phyloP scores from a whole-genome alignment of 73 alveolate species.

The Uronychia binucleata region DNA sequence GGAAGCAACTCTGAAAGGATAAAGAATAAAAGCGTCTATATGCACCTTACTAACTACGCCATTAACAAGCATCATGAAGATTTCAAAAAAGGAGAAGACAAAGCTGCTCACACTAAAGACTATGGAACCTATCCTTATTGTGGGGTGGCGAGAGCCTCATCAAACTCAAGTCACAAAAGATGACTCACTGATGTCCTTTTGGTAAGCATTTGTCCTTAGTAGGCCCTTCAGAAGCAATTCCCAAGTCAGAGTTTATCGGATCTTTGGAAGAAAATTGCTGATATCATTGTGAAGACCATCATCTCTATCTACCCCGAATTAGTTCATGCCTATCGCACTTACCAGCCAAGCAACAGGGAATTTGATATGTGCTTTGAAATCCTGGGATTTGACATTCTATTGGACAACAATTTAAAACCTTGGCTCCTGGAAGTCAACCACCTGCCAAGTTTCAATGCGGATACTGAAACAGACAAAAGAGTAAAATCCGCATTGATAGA shows the following conservation, averaged over 20 bases:
- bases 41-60: neutral
- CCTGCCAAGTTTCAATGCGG: slow-evolving; percentile 59
- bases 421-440: slow-evolving; percentile 94
- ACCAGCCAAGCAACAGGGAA: slow-evolving; percentile 1
- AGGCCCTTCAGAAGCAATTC: neutral
- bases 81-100: neutral
- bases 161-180: neutral
- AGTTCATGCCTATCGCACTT: neutral
- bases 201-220: too few relatives aligned
- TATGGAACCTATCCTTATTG: neutral
- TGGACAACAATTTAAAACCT: slow-evolving; percentile 84
- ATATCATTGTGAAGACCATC: slow-evolving; percentile 9
- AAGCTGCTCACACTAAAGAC: neutral
- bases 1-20: neutral
- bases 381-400: slow-evolving; percentile 90
- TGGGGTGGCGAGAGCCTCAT: neutral
- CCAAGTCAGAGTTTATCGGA: neutral
- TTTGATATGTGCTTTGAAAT: slow-evolving; percentile 77
- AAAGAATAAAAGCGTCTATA: neutral
- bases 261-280: neutral
- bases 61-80: neutral
- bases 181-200: neutral
- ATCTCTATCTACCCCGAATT: slow-evolving; percentile 2
- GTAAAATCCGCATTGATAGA: neutral
- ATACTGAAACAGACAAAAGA: neutral